phyloP scores from a whole-genome alignment of 495 filamentous ascomycete genomes.

The Penicillium robsamsonii region DNA sequence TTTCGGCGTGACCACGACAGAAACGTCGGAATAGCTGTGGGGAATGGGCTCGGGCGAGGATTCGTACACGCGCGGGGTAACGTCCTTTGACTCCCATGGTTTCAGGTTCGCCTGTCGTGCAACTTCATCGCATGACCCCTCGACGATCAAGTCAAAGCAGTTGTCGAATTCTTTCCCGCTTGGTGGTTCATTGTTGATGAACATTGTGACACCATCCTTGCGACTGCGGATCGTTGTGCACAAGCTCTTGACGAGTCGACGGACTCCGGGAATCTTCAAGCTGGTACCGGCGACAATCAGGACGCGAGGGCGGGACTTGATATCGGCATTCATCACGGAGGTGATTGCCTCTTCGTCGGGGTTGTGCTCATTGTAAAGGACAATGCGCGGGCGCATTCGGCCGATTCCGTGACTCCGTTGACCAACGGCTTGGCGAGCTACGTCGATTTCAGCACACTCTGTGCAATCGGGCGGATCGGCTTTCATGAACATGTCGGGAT shows the following conservation, averaged over 20 bases:
- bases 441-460: slow-evolving; percentile 71
- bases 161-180: slow-evolving; percentile 80
- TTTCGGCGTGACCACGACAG: slow-evolving; percentile 47
- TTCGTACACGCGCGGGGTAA: slow-evolving; percentile 8
- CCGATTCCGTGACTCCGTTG: slow-evolving; percentile 94
- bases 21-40: slow-evolving; percentile 29
- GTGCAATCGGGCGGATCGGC: slow-evolving; percentile 80
- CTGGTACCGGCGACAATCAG: slow-evolving; percentile 94
- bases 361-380: slow-evolving; percentile 95
- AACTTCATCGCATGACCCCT: slow-evolving; percentile 84
- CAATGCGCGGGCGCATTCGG: slow-evolving; percentile 84
- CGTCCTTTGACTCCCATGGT: slow-evolving; percentile 63
- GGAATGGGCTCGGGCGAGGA: slow-evolving; percentile 25
- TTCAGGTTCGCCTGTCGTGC: slow-evolving; percentile 72
- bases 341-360: slow-evolving; percentile 96
- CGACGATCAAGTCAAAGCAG: slow-evolving; percentile 87
- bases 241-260: slow-evolving; percentile 85
- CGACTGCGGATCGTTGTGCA: slow-evolving; percentile 74
- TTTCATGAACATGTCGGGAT: slow-evolving; percentile 77
- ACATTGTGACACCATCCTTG: slow-evolving; percentile 86
- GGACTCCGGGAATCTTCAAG: slow-evolving; percentile 89
- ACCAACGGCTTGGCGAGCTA: slow-evolving; percentile 72
- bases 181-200: slow-evolving; percentile 89
- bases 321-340: slow-evolving; percentile 77
- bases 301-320: slow-evolving; percentile 82